Base-by-base conservation (phyloP, 2,329 filamentous ascomycete genomes). In the Sclerotiophoma versabilis region DNA sequence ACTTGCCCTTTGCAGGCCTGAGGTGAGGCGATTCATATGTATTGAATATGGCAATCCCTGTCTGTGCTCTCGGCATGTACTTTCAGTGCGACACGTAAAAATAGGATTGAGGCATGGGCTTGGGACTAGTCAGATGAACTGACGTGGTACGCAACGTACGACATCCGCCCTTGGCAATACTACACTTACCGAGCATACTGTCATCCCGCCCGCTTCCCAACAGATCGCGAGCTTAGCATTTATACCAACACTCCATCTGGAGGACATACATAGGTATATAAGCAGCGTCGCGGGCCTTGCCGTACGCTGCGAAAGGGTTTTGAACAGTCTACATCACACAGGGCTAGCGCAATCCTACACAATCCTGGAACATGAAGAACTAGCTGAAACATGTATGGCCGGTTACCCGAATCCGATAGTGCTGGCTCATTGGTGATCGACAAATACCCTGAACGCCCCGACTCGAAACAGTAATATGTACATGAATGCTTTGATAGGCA, bases 301-400 rank as follows among this genome's bases (percentile, higher is more conserved):
- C 46, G 45, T 33, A 41, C 33, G 27, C 23, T 29, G 51, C 51
- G 29, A 41, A 49, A 25, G 39, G 29, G 44, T 48, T 51, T 51
- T 26, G n/a, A 51, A 26, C 17, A 15, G 12, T 42, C 43, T 34
- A 27, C 39, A 15, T 36, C 39, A 33, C 29, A 45, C 47, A 15
- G 23, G 32, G 25, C 54, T 57, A 52, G 54, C 49, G 49, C 33
- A 46, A 57, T 53, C 54, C 49, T 57, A 57, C 48, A 53, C 44
- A 49, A 57, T 52, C 38, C 47, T 48, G 49, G 44, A 57, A 51
- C 48, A 43, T 44, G 12, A 37, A 44, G 42, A 41, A 34, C 41
- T 47, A 44, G 27, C 44, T 57, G 54, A 57, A 52, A 57, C 54
- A 53, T 57, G 32, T 53, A 49, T 49, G 48, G 44, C 54, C 48